A percentile compares a stretch with the other conserved stretches of the same genome.
Evolutionary conservation across 768 basidiomycete genomes (phyloP).

Genomic region (Suillus luteus): DNA sequence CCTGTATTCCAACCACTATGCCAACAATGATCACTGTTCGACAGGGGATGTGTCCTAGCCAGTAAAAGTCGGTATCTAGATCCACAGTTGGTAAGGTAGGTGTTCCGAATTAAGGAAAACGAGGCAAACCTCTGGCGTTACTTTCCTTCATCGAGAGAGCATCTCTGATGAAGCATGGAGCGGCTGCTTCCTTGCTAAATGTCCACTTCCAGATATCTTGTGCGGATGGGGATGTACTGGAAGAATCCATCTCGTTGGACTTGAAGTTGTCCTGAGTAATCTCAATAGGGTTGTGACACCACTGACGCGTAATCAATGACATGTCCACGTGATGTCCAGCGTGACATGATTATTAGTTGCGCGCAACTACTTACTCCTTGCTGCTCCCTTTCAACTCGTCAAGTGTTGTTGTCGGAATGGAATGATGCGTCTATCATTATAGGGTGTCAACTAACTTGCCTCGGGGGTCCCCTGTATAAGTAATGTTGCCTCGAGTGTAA

Average conservation of each 20-base stretch:
- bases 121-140: conserved; percentile 30
- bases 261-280: background rate
- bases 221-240: conserved; percentile 6
- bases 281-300: too few relatives aligned
- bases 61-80: conserved; percentile 61
- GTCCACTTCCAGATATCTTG: conserved; percentile 51
- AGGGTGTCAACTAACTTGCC: too few relatives aligned
- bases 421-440: too few relatives aligned
- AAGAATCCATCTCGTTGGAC: background rate
- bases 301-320: background rate
- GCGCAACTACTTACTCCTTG: background rate
- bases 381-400: too few relatives aligned
- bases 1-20: conserved; percentile 61
- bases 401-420: too few relatives aligned
- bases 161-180: conserved; percentile 58
- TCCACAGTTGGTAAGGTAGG: background rate
- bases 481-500: too few relatives aligned
- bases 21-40: conserved; percentile 62
- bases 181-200: conserved; percentile 53
- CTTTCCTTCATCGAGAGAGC: conserved; percentile 47
- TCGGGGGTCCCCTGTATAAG: too few relatives aligned
- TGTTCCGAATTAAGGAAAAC: conserved; percentile 3
- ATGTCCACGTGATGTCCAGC: background rate
- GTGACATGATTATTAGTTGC: background rate
- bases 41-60: conserved; percentile 74